These are phyloP conservation scores for Basidiobolus meristosporus DNA, from an alignment of 371 early-diverging fungal species.

Conservation along the genomic window DNA sequence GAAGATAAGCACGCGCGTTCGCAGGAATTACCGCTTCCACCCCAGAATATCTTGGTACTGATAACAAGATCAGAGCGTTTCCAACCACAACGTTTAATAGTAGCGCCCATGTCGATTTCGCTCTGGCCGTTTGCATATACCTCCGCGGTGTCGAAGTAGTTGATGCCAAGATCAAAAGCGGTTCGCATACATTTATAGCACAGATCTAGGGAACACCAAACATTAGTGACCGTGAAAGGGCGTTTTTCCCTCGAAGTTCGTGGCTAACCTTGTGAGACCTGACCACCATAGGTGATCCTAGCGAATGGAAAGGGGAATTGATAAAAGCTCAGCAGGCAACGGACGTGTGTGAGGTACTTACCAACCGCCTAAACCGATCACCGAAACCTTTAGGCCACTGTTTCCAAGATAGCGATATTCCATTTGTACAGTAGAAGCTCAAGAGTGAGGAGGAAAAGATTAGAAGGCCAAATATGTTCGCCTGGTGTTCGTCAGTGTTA, in stretches of 20 bases:
- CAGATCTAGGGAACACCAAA: conserved; percentile 21
- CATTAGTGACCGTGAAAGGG: no score
- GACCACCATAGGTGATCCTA: conserved; percentile 40
- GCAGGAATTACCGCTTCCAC: conserved; percentile 21
- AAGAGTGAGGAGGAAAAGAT: no score
- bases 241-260: neutral
- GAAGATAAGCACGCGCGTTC: neutral
- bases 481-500: no score
- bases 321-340: neutral
- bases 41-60: conserved; percentile 74
- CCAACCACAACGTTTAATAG: conserved; percentile 45
- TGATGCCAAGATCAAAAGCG: conserved; percentile 57
- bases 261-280: conserved; percentile 5
- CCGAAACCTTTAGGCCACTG: conserved; percentile 60
- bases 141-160: conserved; percentile 70
- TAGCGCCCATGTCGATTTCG: conserved; percentile 59
- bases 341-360: neutral
- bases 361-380: conserved; percentile 29
- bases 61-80: conserved; percentile 55
- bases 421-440: no score
- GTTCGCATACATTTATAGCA: conserved; percentile 46
- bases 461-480: no score
- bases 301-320: no score
- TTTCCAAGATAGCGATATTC: conserved; percentile 65
- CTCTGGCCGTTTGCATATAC: conserved; percentile 51